Evolutionary conservation across 441 rosid genomes (phyloP).

Genomic region (Euphorbia celastroides): DNA sequence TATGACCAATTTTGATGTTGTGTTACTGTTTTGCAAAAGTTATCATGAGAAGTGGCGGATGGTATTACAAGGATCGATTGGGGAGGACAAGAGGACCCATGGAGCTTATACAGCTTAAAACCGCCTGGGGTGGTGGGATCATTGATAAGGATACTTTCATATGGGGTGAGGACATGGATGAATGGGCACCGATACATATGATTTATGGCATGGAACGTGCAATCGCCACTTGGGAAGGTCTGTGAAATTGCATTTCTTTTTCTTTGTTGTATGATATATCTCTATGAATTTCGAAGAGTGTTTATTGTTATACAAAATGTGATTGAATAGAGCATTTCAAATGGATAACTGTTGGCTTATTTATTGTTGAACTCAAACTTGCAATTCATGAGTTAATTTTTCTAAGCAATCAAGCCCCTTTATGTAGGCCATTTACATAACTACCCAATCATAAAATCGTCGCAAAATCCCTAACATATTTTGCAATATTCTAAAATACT

Average conservation of each 20-base stretch:
- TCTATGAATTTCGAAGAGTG: neutral
- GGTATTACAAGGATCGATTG: conserved; percentile 84
- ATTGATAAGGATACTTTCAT: conserved; percentile 82
- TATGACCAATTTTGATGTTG: conserved; percentile 2
- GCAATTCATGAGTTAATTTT: no score
- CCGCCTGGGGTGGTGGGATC: conserved; percentile 91
- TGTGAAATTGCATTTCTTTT: conserved; percentile 11
- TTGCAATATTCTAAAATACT: no score
- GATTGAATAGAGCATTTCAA: neutral
- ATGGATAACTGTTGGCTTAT: no score
- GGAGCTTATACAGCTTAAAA: conserved; percentile 82
- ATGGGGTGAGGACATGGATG: conserved; percentile 95
- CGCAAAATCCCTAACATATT: no score
- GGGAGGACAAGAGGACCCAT: conserved; percentile 90
- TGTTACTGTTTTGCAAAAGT: conserved; percentile 30
- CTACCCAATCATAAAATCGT: no score
- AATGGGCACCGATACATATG: conserved; percentile 97
- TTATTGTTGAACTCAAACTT: no score
- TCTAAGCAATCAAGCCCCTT: no score
- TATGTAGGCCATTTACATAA: no score
- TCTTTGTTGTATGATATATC: conserved; percentile 3
- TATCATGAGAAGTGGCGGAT: conserved; percentile 82
- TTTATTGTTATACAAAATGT: neutral
- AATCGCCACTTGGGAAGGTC: conserved; percentile 97
- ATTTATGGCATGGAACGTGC: conserved; percentile 86